Percentiles rank a stretch among this genome's conserved stretches.
phyloP scores from a whole-genome alignment of 169 alveolate species.

The Plasmodium cynomolgi region DNA sequence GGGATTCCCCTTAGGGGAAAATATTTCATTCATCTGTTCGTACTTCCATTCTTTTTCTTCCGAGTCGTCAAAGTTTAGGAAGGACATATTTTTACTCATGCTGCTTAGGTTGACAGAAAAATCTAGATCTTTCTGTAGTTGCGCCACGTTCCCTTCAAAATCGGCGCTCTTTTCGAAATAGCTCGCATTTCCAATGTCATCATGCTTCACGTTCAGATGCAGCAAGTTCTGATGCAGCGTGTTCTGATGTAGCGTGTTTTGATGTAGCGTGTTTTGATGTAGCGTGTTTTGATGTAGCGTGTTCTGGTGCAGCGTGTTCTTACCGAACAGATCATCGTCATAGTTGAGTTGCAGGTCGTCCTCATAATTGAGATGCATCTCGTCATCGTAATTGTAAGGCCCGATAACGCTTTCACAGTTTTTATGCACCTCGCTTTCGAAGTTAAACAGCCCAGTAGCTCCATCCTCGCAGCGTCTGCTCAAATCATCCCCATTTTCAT shows the following conservation, averaged over 20 bases:
- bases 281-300: neutral
- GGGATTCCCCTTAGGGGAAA: neutral
- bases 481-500: conserved; percentile 7
- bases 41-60: neutral
- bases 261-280: neutral
- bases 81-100: neutral
- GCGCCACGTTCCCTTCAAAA: neutral
- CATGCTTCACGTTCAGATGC: neutral
- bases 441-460: neutral
- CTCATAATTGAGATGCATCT: neutral
- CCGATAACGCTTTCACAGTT: neutral
- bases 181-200: neutral
- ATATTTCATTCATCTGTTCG: neutral
- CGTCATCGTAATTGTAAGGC: neutral
- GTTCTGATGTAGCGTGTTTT: neutral
- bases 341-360: neutral
- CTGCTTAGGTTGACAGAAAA: conserved; percentile 6
- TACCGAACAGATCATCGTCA: neutral
- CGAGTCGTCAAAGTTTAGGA: conserved; percentile 6
- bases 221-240: too few relatives aligned
- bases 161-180: neutral
- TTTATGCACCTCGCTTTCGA: neutral
- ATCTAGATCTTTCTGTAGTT: conserved; percentile 12
- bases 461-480: neutral
- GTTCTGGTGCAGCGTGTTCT: neutral